Conservation (phyloP, 495 filamentous ascomycete species). For the Jackrogersella multiformis region DNA sequence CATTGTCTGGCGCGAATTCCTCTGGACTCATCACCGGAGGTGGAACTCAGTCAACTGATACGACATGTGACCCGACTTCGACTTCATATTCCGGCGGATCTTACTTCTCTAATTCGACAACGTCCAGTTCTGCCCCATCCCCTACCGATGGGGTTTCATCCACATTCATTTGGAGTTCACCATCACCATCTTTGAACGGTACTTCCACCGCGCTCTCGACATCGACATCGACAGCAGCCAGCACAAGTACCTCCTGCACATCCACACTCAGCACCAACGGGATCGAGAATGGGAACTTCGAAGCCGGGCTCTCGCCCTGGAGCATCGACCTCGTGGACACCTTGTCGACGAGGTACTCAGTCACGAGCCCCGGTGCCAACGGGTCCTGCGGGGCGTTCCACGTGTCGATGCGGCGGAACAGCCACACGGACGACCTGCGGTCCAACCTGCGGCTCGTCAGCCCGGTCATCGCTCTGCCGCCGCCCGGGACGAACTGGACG, state of each 20-base stretch:
- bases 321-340: constrained; percentile 45
- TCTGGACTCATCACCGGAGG: background rate
- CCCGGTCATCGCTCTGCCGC: constrained; percentile 31
- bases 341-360: constrained; percentile 39
- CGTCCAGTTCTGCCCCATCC: background rate
- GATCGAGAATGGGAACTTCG: constrained; percentile 45
- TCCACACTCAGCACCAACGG: constrained; percentile 1
- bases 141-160: background rate
- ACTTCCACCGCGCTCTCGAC: background rate
- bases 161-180: background rate
- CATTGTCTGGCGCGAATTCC: background rate
- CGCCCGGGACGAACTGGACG: constrained; percentile 19
- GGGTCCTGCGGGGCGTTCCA: constrained; percentile 39
- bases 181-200: background rate
- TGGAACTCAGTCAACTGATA: constrained; percentile 11
- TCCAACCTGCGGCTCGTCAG: constrained; percentile 40
- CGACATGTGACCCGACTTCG: constrained; percentile 20
- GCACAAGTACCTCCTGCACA: background rate
- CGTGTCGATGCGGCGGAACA: constrained; percentile 38
- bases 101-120: constrained; percentile 20
- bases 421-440: constrained; percentile 35
- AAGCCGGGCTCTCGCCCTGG: constrained; percentile 43
- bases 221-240: constrained; percentile 1
- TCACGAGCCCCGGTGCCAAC: constrained; percentile 28
- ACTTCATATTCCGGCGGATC: background rate